Evolutionary conservation across 208 protist genomes (phyloP).

Genomic region (Crithidia acanthocephali): DNA sequence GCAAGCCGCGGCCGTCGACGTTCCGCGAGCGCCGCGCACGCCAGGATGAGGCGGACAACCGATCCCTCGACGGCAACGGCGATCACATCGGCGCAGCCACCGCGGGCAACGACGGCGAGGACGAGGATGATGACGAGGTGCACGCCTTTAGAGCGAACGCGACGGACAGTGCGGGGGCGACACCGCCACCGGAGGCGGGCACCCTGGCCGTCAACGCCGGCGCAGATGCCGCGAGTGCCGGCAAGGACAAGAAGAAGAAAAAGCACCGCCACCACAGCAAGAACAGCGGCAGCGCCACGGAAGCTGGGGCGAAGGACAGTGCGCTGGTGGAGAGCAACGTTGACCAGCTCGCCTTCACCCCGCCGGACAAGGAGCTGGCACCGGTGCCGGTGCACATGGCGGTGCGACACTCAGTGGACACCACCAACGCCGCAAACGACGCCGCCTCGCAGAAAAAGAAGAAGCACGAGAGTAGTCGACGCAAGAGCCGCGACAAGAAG

Average conservation of each 20-base stretch:
- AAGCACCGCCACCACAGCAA: conserved; percentile 11
- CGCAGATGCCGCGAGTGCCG: not conserved
- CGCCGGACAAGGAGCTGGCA: conserved; percentile 6
- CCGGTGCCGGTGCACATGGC: conserved; percentile 1
- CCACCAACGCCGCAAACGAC: not conserved
- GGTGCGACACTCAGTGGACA: conserved; percentile 13
- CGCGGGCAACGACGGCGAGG: not conserved
- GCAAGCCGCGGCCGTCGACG: conserved; percentile 1
- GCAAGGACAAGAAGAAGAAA: conserved; percentile 13
- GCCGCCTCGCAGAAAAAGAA: not conserved
- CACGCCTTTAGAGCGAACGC: not conserved
- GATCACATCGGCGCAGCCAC: not conserved
- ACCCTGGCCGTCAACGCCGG: not conserved
- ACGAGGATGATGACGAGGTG: conserved; percentile 15
- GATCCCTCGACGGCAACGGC: conserved; percentile 18
- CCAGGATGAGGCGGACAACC: conserved; percentile 20
- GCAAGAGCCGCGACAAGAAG: not conserved
- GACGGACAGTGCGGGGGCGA: not conserved
- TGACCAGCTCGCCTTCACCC: conserved; percentile 13
- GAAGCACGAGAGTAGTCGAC: not conserved
- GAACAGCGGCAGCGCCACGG: not conserved
- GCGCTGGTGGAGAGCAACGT: conserved; percentile 23
- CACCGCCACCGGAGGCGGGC: not conserved
- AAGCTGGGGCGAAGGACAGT: conserved; percentile 4
- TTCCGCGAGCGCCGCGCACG: conserved; percentile 18